phyloP scores from a whole-genome alignment of 768 basidiomycete species.

The Panellus pusillus region DNA sequence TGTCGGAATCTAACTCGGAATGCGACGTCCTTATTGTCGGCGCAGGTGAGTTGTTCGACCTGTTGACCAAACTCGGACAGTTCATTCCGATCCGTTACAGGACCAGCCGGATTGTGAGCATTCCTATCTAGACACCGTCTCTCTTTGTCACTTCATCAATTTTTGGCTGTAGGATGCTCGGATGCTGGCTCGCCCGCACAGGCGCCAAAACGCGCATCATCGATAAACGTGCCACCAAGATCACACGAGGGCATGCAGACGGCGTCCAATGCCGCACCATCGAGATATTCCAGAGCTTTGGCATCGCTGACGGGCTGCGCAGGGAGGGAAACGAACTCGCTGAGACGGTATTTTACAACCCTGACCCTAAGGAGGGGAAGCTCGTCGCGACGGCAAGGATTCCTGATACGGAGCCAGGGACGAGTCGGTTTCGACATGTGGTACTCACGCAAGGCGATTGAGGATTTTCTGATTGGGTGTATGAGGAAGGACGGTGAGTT shows the following conservation, averaged over 20 bases:
- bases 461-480: constrained; percentile 42
- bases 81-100: not conserved
- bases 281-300: constrained; percentile 44
- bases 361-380: constrained; percentile 8
- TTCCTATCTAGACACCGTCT: too few species aligned
- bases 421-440: constrained; percentile 25
- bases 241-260: constrained; percentile 50
- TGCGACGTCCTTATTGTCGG: constrained; percentile 21
- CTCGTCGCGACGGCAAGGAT: constrained; percentile 16
- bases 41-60: constrained; percentile 8
- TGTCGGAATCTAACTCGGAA: not conserved
- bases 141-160: too few species aligned
- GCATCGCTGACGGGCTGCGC: constrained; percentile 15
- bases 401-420: constrained; percentile 19
- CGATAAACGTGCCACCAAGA: constrained; percentile 36
- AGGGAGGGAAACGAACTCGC: constrained; percentile 17
- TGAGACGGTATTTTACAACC: constrained; percentile 20
- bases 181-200: constrained; percentile 37
- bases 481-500: constrained; percentile 26
- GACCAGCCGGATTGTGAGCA: constrained; percentile 17
- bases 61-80: not conserved
- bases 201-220: constrained; percentile 48
- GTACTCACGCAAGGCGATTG: constrained; percentile 44
- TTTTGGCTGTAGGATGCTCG: constrained; percentile 11
- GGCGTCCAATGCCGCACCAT: constrained; percentile 56